Base-by-base conservation (phyloP, 805 yeast species). In the Starmerella stigmatis region DNA sequence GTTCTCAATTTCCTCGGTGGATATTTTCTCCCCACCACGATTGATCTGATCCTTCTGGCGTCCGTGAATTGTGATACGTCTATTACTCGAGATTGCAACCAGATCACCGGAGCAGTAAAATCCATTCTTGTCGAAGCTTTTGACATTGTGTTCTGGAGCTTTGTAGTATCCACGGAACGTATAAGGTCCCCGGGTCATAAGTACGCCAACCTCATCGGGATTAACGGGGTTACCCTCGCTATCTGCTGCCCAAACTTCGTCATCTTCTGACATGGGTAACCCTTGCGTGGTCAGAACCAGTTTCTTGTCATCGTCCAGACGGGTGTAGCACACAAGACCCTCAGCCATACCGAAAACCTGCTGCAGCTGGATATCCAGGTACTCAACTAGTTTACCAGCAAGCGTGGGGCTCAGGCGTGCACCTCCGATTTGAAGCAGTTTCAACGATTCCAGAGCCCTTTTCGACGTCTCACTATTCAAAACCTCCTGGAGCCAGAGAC, bases 341-440 rank as follows among this genome's bases (percentile, higher is more conserved):
- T 49, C 52, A 12, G 52, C 52, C 52, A 49, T 49, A 4, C 52
- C 52, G 27, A 49, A 43, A 4, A 49, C 52, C 21, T 49, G 52
- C 36, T 49, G 52, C 20, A 49, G 39, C 25, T 31, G 45, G 28
- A 46, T 35, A 3, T 40, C 22, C 6, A 49, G 35, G 20, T 38
- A 12, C n/a, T 45, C 43, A 2, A 42, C 42, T 12, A 49, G 40
- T 25, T 20, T 38, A 2, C 41, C 33, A n/a, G 52, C 52, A n/a
- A 49, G 21, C 7, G 46, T 38, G 2, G 52, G 52, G 22, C 52
- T 49, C 13, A 45, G 30, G 10, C 52, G 47, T 4, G 52, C 49
- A 8, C 52, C 52, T 2, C 52, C 52, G 5, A 49, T 30, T 16
- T 49, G 52, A 19, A 49, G 28, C 2, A 49, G 34, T 16, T 42